Base-by-base conservation (phyloP, 306 rosid species). In the Casuarina equisetifolia region DNA sequence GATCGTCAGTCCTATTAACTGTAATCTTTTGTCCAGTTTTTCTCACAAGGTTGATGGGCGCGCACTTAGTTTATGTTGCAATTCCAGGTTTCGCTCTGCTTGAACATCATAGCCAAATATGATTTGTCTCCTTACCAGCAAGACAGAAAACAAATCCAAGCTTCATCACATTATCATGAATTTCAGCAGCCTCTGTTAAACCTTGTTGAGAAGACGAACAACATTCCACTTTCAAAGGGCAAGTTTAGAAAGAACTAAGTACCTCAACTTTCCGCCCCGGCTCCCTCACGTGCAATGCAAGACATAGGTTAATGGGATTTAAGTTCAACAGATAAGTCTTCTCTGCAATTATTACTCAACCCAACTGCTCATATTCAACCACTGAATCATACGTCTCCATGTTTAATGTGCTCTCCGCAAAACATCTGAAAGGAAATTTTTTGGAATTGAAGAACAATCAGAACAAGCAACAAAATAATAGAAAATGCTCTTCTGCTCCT, bases 361-460 rank as follows among this genome's bases (percentile, higher is more conserved):
- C 69, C 73, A 20, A 59, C 20, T 59, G 44, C 66, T 63, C 68
- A 74, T 88, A 88, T 57, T 85, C 84, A 44, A 83, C 88, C 45
- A 88, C 89, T 4, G 73, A 75, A 81, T 90, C 92, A 76, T 88
- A 90, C 19, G 91, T 84, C 72, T 88, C 89, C 86, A 88, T 79
- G 67, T 62, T 86, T 66, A 86, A 82, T 0, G 81, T 66, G 76
- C 89, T 80, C 79, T 84, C 87, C 20, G 88, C 86, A 62, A 86
- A 90, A 81, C 92, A 88, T 51, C 92, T 86, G 79, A 66, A 74
- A 61, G 74, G 70, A 32, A 61, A 45, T 19, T 15, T 39, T 49
- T 25, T 50, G 25, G 15, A 43, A 48, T 25, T 17, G 12, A 44
- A 43, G 40, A 57, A 38, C 3, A 17, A 25, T 49, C 42, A 80